A percentile compares a stretch with the other conserved stretches of the same genome.
Conservation (phyloP, 1,284 basidiomycete species). For the Pseudozyma sp. region DNA sequence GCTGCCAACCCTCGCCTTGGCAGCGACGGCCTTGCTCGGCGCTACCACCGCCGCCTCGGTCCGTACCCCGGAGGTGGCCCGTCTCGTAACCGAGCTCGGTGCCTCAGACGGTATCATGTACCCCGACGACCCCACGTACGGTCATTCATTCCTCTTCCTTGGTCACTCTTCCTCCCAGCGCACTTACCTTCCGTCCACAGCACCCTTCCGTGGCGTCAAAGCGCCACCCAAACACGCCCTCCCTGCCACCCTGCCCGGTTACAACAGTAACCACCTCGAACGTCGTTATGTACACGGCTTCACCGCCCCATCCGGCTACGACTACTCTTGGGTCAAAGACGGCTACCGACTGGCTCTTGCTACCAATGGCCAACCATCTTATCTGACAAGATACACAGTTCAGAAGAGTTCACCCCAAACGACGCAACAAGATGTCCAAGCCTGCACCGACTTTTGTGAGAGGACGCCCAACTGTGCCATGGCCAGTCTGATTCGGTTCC, state of each 20-base stretch:
- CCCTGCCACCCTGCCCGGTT: background rate
- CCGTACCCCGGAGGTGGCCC: background rate
- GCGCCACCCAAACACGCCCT: background rate
- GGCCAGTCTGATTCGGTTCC: conserved; percentile 33
- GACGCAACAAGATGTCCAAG: conserved; percentile 22
- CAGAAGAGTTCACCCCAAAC: conserved; percentile 8
- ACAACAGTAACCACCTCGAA: background rate
- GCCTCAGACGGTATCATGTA: conserved; percentile 6
- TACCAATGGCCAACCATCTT: conserved; percentile 8
- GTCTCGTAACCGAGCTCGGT: background rate
- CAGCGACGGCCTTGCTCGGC: background rate
- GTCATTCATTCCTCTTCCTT: conserved; percentile 1
- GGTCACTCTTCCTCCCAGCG: background rate
- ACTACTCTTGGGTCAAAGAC: conserved; percentile 29
- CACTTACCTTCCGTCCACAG: conserved; percentile 3
- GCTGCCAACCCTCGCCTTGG: background rate
- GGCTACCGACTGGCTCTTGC: conserved; percentile 21
- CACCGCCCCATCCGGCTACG: conserved; percentile 27
- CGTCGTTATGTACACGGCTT: conserved; percentile 22
- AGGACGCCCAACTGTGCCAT: conserved; percentile 24
- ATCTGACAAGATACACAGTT: conserved; percentile 22
- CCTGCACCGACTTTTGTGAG: conserved; percentile 19
- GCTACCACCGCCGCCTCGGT: background rate
- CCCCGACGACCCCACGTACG: background rate
- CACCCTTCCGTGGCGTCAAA: conserved; percentile 3